phyloP scores from a whole-genome alignment of 2,329 filamentous ascomycete species.

The Talaromyces piceae region DNA sequence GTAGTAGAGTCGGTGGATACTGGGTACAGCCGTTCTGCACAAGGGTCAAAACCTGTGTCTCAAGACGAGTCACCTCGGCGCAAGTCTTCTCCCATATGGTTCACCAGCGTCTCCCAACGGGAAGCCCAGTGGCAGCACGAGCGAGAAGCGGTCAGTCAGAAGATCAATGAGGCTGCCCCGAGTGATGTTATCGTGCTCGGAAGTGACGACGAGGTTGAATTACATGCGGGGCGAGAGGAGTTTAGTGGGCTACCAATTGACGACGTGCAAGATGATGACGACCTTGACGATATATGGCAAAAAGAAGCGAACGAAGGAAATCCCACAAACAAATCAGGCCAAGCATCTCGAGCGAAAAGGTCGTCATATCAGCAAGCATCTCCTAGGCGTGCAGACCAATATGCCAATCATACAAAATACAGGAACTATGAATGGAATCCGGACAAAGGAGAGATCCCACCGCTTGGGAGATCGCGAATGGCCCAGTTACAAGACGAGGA shows the following conservation, averaged over 20 bases:
- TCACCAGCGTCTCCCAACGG: slow-evolving; percentile 21
- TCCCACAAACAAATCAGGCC: slow-evolving; percentile 19
- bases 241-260: slow-evolving; percentile 8
- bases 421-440: slow-evolving; percentile 28
- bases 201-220: slow-evolving; percentile 25
- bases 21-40: background rate
- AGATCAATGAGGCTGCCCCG: slow-evolving; percentile 37
- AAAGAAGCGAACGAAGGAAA: slow-evolving; percentile 33
- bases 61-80: slow-evolving; percentile 1
- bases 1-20: background rate
- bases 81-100: background rate
- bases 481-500: slow-evolving; percentile 27
- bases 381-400: background rate
- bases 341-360: slow-evolving; percentile 16
- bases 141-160: slow-evolving; percentile 36
- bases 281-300: slow-evolving; percentile 43
- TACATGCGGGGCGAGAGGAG: slow-evolving; percentile 13
- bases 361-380: slow-evolving; percentile 12
- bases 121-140: slow-evolving; percentile 40
- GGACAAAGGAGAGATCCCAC: slow-evolving; percentile 20
- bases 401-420: background rate
- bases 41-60: background rate
- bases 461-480: slow-evolving; percentile 26
- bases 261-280: slow-evolving; percentile 10
- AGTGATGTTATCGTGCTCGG: slow-evolving; percentile 40